Evolutionary conservation across 176 grass and related monocot genomes (phyloP).

Genomic region (Musa itinerans): DNA sequence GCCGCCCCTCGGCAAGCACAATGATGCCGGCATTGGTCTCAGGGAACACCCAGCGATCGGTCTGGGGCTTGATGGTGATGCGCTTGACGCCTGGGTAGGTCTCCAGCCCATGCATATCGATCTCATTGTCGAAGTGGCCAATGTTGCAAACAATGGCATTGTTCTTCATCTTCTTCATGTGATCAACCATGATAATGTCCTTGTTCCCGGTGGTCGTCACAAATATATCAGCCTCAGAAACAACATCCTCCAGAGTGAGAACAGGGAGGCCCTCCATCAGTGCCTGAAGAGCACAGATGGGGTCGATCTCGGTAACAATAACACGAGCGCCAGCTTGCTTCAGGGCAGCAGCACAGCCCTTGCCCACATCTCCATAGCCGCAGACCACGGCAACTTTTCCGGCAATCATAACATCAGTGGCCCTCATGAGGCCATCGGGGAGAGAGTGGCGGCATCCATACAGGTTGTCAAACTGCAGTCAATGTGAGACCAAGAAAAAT

Average conservation of each 20-base stretch:
- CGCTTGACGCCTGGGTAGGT: conserved; percentile 86
- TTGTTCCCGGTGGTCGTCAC: conserved; percentile 98
- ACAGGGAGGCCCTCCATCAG: conserved; percentile 86
- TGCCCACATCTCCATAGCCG: conserved; percentile 92
- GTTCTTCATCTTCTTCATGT: conserved; percentile 99
- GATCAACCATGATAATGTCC: conserved; percentile 95
- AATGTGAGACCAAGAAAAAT: conserved; percentile 1
- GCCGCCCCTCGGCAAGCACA: conserved; percentile 85
- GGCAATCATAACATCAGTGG: conserved; percentile 95
- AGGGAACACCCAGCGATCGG: conserved; percentile 94
- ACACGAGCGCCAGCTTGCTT: conserved; percentile 96
- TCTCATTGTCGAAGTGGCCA: conserved; percentile 98
- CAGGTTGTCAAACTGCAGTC: conserved; percentile 74
- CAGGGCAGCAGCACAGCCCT: conserved; percentile 83
- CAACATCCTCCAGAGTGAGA: conserved; percentile 78
- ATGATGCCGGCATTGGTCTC: conserved; percentile 85
- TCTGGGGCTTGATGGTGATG: conserved; percentile 98
- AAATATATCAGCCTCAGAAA: conserved; percentile 74
- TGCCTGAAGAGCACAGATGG: conserved; percentile 96
- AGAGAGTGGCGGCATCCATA: conserved; percentile 99
- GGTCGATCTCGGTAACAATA: conserved; percentile 94
- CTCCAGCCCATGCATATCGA: conserved; percentile 81
- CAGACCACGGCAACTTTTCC: conserved; percentile 86
- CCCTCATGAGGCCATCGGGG: conserved; percentile 94
- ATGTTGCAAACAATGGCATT: conserved; percentile 99